These are phyloP conservation scores for Dactylellina haptotyla DNA, from an alignment of 2,329 filamentous ascomycete genomes.

Conservation along the genomic window DNA sequence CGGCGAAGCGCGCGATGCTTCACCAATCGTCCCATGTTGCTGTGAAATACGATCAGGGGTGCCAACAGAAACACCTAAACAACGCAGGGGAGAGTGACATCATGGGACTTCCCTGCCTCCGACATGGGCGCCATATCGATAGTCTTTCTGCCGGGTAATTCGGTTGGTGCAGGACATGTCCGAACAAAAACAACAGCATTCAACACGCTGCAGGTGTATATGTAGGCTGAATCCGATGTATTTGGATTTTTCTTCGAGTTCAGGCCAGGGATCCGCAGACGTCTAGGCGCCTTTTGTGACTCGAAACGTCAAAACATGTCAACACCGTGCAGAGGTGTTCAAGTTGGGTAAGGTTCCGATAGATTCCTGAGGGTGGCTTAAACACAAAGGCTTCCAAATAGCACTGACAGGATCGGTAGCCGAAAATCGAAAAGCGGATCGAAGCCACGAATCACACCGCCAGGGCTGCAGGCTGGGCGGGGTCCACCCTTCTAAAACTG, in stretches of 20 bases:
- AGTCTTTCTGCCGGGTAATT: conserved; percentile 12
- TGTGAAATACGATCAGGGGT: conserved; percentile 11
- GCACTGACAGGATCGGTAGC: conserved; percentile 7
- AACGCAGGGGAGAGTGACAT: conserved; percentile 13
- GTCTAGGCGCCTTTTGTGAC: conserved; percentile 1
- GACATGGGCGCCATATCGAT: conserved; percentile 16
- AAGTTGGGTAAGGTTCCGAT: not conserved
- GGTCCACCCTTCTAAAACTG: conserved; percentile 34
- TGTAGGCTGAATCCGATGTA: not conserved
- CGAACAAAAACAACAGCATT: not conserved
- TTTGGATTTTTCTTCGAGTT: not conserved
- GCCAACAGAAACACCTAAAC: conserved; percentile 21
- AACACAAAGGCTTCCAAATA: conserved; percentile 34
- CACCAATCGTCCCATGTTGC: not conserved
- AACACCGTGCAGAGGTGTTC: not conserved
- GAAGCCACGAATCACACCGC: conserved; percentile 16
- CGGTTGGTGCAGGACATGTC: not conserved
- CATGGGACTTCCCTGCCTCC: conserved; percentile 34
- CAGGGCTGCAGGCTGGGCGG: not conserved
- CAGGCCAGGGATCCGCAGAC: not conserved
- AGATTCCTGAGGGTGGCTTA: not conserved
- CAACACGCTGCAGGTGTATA: not conserved
- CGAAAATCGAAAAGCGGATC: conserved; percentile 23
- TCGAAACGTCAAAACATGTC: conserved; percentile 18
- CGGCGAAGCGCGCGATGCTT: conserved; percentile 11